Conservation (phyloP, 352 stramenopile genomes). For the Chrysophaeum taylorii region DNA sequence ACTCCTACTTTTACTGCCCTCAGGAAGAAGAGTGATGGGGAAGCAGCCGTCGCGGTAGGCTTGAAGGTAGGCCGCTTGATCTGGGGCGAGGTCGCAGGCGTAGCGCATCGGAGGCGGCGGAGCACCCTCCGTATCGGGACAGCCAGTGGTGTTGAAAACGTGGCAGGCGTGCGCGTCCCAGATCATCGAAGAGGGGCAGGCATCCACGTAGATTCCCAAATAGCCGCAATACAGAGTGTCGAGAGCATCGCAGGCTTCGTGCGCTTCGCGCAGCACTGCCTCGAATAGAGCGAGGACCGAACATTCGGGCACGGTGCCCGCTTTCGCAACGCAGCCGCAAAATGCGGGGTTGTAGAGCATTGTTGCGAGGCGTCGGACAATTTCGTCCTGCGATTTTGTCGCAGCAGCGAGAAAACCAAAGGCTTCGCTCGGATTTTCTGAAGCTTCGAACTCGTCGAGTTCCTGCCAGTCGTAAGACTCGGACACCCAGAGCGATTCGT, state of each 20-base stretch:
- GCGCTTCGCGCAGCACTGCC: background rate
- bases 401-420: too few relatives aligned
- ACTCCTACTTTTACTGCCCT: too few relatives aligned
- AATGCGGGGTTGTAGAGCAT: slow-evolving; percentile 7
- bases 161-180: too few relatives aligned
- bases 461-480: slow-evolving; percentile 6
- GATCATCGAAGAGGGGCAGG: too few relatives aligned
- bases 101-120: too few relatives aligned
- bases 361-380: background rate
- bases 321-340: background rate
- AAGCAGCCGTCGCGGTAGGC: too few relatives aligned
- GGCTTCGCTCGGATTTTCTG: background rate
- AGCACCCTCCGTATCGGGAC: too few relatives aligned
- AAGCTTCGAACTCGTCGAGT: slow-evolving; percentile 5
- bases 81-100: too few relatives aligned
- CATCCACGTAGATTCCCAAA: background rate
- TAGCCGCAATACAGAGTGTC: slow-evolving; percentile 7
- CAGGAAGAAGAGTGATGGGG: too few relatives aligned
- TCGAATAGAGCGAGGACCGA: background rate
- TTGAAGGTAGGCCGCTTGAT: too few relatives aligned
- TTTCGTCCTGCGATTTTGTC: background rate
- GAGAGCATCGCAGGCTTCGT: slow-evolving; percentile 6
- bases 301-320: background rate
- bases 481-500: background rate
- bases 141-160: too few relatives aligned